Evolutionary conservation across 306 rosid genomes (phyloP).

Genomic region (Fragaria iinumae): DNA sequence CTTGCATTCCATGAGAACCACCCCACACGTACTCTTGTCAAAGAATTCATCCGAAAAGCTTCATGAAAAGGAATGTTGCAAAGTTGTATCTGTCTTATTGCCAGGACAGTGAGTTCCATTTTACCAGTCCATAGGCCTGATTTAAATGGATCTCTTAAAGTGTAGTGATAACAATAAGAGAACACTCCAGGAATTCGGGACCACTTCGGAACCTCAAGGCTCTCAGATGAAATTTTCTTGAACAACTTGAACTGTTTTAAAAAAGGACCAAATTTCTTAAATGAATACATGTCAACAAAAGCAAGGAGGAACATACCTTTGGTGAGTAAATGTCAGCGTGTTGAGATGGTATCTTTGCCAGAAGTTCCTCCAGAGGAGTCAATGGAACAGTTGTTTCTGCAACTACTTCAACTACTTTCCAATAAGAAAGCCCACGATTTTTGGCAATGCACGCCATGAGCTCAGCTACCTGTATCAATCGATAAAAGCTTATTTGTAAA

Average conservation of each 20-base stretch:
- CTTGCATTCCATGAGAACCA: not conserved
- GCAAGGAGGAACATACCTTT: conserved; percentile 44
- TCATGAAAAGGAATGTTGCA: not conserved
- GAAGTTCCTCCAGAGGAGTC: conserved; percentile 79
- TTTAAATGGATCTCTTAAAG: not conserved
- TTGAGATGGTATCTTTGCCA: conserved; percentile 75
- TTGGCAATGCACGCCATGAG: conserved; percentile 79
- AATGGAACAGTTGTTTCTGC: conserved; percentile 90
- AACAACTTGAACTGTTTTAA: conserved; percentile 5
- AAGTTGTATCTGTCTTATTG: not conserved
- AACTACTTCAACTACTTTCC: conserved; percentile 84
- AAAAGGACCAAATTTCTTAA: conserved; percentile 39
- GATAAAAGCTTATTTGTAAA: conserved; percentile 15
- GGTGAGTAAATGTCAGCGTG: conserved; percentile 41
- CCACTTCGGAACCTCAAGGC: conserved; percentile 10
- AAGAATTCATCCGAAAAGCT: not conserved
- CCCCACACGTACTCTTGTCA: not conserved
- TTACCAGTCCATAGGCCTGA: not conserved
- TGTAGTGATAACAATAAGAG: not conserved
- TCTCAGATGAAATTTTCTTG: conserved; percentile 13
- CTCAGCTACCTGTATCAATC: conserved; percentile 77
- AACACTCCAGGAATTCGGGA: not conserved
- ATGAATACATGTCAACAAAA: conserved; percentile 27
- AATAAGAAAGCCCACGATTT: conserved; percentile 65
- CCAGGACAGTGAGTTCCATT: not conserved